Evolutionary conservation across 2,329 filamentous ascomycete genomes (phyloP), one percentile per base, ranked within the genome.

Genomic region (Trichoderma gracile): DNA sequence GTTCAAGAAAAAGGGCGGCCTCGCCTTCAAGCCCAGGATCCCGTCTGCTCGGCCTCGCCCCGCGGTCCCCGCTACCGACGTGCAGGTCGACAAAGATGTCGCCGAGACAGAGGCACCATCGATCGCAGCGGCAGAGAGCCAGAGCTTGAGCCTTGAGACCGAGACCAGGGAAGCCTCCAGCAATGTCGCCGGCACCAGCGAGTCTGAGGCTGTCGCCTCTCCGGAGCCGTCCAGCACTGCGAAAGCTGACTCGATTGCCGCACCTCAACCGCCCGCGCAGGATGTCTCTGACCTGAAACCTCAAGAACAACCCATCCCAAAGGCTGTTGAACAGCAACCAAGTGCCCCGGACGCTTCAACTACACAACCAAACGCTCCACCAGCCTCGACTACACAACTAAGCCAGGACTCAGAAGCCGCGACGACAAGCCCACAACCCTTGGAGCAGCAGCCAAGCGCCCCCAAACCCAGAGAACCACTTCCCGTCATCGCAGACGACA

Each of bases 11-110:
- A 80, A 82, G 70, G 82, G 80, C 72, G 81, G 82, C 69, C 78
- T 82, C 65, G 81, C 81, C 78, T 91, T 92, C 78, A 90, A 90
- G 74, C 89, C 89, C 50, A 92, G 90, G 78, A 84, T 85, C 68
- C 85, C 84, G 38, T 74, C 78, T 40, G 80, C 81, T 68, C 84
- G 87, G 72, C 81, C 83, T 65, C 78, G 81, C 64, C 73, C 74
- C 67, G 79, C 80, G 68, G 77, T 79, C 63, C 74, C 78, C 65
- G 71, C 73, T 64, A 72, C 76, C 64, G 61, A 68, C 40, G 50
- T 58, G 9, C 17, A 66, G 25, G 55, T 65, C 40, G 54, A 63
- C 25, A 66, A 63, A 50, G 38, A 46, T 15, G 45, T 62, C 30
- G 21, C 55, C 56, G 63, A 65, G 47, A 23, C 49, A 19, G 56